Evolutionary conservation across 768 basidiomycete genomes (phyloP).

Genomic region (Rhizopogon vinicolor): DNA sequence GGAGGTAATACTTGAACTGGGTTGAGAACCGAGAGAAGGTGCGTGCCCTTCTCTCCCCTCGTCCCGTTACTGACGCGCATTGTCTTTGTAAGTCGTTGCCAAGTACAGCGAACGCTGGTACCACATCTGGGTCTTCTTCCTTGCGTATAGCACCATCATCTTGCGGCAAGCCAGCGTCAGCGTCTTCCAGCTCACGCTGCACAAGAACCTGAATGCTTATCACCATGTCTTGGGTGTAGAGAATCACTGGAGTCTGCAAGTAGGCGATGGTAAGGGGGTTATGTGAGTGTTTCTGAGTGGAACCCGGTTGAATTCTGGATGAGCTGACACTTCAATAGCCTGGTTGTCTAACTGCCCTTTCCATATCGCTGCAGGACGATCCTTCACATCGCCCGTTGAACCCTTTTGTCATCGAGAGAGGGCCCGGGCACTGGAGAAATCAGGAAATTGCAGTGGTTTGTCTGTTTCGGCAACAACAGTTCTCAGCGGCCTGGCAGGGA

Average conservation of each 20-base stretch:
- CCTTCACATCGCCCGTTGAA: no score
- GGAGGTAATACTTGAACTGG: conserved; percentile 98
- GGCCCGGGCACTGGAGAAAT: no score
- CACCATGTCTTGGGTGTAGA: conserved; percentile 84
- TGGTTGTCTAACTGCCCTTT: background rate
- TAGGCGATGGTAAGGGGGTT: conserved; percentile 27
- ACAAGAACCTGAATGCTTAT: conserved; percentile 97
- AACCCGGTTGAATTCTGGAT: background rate
- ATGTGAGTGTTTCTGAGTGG: background rate
- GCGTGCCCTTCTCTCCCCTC: background rate
- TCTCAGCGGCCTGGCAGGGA: no score
- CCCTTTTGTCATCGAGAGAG: no score
- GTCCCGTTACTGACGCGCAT: no score
- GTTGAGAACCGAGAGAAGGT: conserved; percentile 83
- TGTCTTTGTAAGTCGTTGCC: conserved; percentile 12
- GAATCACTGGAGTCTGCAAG: conserved; percentile 78
- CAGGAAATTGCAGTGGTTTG: no score
- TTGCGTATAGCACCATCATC: conserved; percentile 85
- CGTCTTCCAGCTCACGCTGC: conserved; percentile 95
- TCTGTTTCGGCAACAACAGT: no score
- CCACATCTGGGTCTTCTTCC: conserved; percentile 95
- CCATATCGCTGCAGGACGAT: no score
- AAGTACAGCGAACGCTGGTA: conserved; percentile 49
- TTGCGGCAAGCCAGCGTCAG: conserved; percentile 86
- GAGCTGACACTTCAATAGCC: background rate